A percentile compares a stretch with the other conserved stretches of the same genome.
These are phyloP conservation scores for Sclerotinia spermophila DNA, from an alignment of 2,329 filamentous ascomycete genomes.

Conservation along the genomic window DNA sequence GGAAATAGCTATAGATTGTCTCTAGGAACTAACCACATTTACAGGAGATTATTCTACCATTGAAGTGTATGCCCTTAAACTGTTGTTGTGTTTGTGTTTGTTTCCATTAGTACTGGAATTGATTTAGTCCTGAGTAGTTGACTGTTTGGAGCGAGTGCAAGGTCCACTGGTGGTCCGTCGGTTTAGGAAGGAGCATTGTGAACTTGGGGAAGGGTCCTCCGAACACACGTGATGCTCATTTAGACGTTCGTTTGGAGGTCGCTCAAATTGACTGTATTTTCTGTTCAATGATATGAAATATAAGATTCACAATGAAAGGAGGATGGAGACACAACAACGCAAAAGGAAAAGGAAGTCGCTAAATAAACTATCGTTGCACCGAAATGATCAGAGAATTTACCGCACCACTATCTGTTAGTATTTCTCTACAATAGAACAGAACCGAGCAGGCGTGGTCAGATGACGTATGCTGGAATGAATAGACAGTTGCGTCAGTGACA, in stretches of 20 bases:
- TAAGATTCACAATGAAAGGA: neutral
- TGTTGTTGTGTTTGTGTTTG: neutral
- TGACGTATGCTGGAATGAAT: neutral
- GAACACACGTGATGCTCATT: neutral
- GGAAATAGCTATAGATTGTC: neutral
- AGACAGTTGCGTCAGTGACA: neutral
- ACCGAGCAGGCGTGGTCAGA: neutral
- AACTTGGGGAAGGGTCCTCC: neutral
- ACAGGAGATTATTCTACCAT: neutral
- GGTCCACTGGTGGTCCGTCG: neutral
- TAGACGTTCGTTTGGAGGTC: accelerated
- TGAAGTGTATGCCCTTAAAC: neutral
- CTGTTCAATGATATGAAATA: neutral
- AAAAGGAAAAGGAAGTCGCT: neutral
- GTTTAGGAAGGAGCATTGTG: neutral
- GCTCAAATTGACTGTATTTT: neutral
- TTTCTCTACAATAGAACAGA: neutral
- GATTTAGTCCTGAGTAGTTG: neutral
- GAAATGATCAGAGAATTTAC: too few relatives aligned
- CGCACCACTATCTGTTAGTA: neutral
- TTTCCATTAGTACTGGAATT: neutral
- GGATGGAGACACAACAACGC: neutral
- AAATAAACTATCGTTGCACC: neutral
- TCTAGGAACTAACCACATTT: neutral
- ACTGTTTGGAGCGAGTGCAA: too few relatives aligned